Evolutionary conservation across 805 yeast species (phyloP), one percentile per base, ranked within the genome.

Genomic region (Candida multigemmis): DNA sequence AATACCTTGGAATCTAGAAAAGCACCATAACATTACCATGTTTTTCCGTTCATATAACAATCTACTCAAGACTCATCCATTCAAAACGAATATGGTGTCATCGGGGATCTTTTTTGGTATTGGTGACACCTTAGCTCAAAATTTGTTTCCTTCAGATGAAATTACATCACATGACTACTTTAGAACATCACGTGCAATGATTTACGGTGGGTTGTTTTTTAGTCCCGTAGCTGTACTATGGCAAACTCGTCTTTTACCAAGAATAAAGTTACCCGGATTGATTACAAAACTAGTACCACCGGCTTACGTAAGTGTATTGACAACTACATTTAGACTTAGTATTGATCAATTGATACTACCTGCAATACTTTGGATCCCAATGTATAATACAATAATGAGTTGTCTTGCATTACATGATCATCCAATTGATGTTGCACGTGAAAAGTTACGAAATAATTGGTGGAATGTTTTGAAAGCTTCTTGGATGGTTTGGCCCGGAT

Each of bases 61-160:
- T n/a, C 28, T 50, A 12, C 51, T 74, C 23, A 48, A 50, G 34
- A 52, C 46, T 19, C 60, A 61, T 32, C 79, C 81, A 3, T 67
- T 60, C 41, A 42, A 60, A 21, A 70, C 77, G 26, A 75, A 74
- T 43, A 67, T 73, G 44, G 25, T 65, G 15, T 57, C 71, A 27
- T 71, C 78, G 1, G 78, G 79, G 14, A 18, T 56, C 22, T 43
- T 60, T 9, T 52, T 67, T 28, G 60, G 74, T 4, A 30, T 38
- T 12, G 68, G 69, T 4, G 71, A 65, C 34, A 46, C 43, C 17
- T 38, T 62, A 25, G 71, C 70, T 3, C 66, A 63, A 36, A 39
- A 39, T 14, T 41, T 54, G 12, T 53, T 60, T 30, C 66, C 65
- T 5, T 55, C 49, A 32, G 44, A 40, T 27, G 48, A 41, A 6